Base-by-base conservation (phyloP, 345 rosid species). In the Pelargonium nanum region DNA sequence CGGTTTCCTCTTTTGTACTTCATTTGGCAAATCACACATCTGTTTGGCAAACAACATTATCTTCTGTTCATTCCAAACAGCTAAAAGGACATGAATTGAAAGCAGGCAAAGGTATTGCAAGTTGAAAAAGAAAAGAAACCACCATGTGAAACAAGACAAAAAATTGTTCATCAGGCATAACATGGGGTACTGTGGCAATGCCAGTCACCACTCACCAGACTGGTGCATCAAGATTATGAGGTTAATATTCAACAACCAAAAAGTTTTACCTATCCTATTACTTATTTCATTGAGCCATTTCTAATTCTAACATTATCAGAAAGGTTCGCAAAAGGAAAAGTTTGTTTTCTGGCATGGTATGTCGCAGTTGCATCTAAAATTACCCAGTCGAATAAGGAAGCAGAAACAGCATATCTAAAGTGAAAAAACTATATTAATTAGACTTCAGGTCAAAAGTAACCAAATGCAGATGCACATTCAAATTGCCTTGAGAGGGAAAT, bases 1-100 rank as follows among this genome's bases (percentile, higher is more conserved):
- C 68, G 62, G 15, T 83, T 80, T 24, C 92, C 86, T 62, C 73
- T 74, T 75, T 76, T 83, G 67, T 85, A 85, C 66, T 72, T 72
- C 81, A 70, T 83, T 70, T 79, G 88, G 77, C 88, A 85, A 53
- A 85, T 76, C 65, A 85, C 86, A 19, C 92, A 85, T 66, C 92
- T 85, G 73, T 63, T 59, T 64, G 21, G 19, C 56, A 59, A 40
- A 63, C 22, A 44, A 52, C 12, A 62, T 4, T 19, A 22, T 6
- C 28, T 32, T 50, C 19, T n/a, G n/a, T n/a, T n/a, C n/a, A n/a
- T n/a, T n/a, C n/a, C n/a, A n/a, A n/a, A n/a, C n/a, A n/a, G n/a
- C n/a, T n/a, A n/a, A n/a, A n/a, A n/a, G n/a, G n/a, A 40, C 48
- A 40, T 40, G 48, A 10, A 12, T 40, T 9, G 16, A 8, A 40